Base-by-base conservation (phyloP, 1,139 yeast genomes). In the Yamadazyma triangularis region DNA sequence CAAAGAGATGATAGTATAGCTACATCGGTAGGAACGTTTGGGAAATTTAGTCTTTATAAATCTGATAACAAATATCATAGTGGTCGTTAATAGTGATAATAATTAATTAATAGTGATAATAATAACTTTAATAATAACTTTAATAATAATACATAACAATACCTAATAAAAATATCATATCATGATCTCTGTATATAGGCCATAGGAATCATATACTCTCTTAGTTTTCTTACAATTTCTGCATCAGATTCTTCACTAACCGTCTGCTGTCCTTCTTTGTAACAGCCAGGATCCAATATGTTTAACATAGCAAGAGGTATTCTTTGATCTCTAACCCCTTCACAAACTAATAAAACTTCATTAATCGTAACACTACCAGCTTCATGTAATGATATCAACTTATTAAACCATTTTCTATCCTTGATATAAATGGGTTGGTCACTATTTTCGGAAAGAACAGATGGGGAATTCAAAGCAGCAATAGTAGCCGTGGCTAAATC, bases 391-490 rank as follows among this genome's bases (percentile, higher is more conserved):
- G 49, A 42, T 14, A 64, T 50, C 28, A 62, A 50, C 32, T 54
- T 60, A 34, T 55, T 60, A 40, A 63, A 62, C 69, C 70, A 64
- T 30, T 60, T 57, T n/a, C 68, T 48, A 33, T 64, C 70, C 30
- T 60, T 62, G 15, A 60, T 54, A 36, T 64, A 64, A 25, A 26
- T 15, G 20, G 41, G 39, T 10, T 48, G 42, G 4, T 50, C 37
- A 12, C 50, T 51, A 13, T 50, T 45, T 2, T 51, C 54, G 25
- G 46, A 50, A 6, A 48, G 44, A 3, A 57, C 60, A 2, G 55
- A 42, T 1, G 64, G 63, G 1, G 63, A 49, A 29, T 56, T 53
- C n/a, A 58, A 56, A 1, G 65, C 66, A 2, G 63, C 60, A 12
- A 60, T 56, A 1, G 64, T 59, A 2, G 65, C 62, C 8, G 51